phyloP scores from a whole-genome alignment of 2,329 filamentous ascomycete species.

The Exophiala lecanii-corni region DNA sequence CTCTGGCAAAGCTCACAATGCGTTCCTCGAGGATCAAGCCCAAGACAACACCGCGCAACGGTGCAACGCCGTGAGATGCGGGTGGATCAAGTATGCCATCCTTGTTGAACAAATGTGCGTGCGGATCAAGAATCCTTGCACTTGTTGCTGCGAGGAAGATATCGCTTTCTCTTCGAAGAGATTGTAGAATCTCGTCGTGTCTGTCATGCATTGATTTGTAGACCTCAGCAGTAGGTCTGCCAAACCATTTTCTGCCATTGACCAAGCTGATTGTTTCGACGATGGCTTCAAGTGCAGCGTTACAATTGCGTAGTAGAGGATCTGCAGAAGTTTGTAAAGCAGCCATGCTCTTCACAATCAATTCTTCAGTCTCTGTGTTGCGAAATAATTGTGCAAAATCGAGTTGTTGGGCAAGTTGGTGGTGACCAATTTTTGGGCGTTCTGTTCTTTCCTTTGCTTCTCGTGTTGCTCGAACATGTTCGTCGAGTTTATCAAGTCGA shows the following conservation, averaged over 20 bases:
- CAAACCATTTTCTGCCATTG: constrained; percentile 31
- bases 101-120: constrained; percentile 41
- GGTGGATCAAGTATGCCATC: constrained; percentile 35
- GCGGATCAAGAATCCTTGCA: constrained; percentile 37
- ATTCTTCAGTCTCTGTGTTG: constrained; percentile 33
- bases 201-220: constrained; percentile 1
- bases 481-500: neutral
- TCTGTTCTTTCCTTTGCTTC: neutral
- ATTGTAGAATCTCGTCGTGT: constrained; percentile 25
- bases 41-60: constrained; percentile 40
- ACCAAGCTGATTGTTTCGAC: constrained; percentile 30
- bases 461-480: neutral
- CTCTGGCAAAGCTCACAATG: constrained; percentile 30
- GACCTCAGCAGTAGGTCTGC: constrained; percentile 23
- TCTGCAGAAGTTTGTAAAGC: constrained; percentile 31
- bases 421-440: constrained; percentile 25
- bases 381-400: constrained; percentile 37
- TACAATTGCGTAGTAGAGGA: constrained; percentile 29
- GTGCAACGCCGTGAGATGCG: constrained; percentile 24
- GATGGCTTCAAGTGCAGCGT: constrained; percentile 25
- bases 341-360: constrained; percentile 33
- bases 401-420: constrained; percentile 33
- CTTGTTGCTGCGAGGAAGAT: constrained; percentile 29
- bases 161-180: constrained; percentile 28
- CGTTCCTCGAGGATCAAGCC: constrained; percentile 48